Percentiles rank a stretch among this genome's conserved stretches.
Evolutionary conservation across 306 rosid genomes (phyloP).

Genomic region (Herpetospermum pedunculosum): DNA sequence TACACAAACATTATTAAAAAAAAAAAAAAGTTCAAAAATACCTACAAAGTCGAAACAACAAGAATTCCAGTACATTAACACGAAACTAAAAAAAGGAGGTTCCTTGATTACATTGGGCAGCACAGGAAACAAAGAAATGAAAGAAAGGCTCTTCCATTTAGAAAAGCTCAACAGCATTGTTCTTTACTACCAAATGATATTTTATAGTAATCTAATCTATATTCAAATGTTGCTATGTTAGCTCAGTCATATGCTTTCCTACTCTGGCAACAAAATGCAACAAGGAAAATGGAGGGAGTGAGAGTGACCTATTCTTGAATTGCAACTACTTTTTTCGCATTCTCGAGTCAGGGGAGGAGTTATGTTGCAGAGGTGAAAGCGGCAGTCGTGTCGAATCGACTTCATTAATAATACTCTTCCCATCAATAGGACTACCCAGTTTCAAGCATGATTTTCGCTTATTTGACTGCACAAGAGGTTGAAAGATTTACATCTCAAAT

Average conservation of each 20-base stretch:
- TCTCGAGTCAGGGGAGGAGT: slow-evolving; percentile 66
- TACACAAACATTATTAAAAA: too few species aligned
- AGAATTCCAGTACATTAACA: background rate
- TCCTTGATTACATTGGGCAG: background rate
- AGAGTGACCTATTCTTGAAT: background rate
- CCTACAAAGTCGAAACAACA: too few species aligned
- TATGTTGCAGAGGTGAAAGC: slow-evolving; percentile 56
- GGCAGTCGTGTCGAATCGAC: slow-evolving; percentile 48
- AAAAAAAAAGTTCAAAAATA: too few species aligned
- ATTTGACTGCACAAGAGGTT: slow-evolving; percentile 49
- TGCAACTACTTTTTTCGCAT: slow-evolving; percentile 32
- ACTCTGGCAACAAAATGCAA: background rate
- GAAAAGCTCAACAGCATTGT: slow-evolving; percentile 8
- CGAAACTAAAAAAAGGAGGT: background rate
- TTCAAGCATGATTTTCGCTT: slow-evolving; percentile 61
- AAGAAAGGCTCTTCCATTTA: slow-evolving; percentile 14
- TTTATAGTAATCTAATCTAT: background rate
- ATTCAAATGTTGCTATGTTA: background rate
- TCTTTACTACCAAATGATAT: slow-evolving; percentile 16
- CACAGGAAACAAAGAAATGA: background rate
- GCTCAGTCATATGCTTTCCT: background rate
- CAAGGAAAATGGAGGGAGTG: slow-evolving; percentile 9
- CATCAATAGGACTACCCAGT: slow-evolving; percentile 41
- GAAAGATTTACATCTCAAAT: background rate
- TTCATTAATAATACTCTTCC: slow-evolving; percentile 48